phyloP scores from a whole-genome alignment of 805 yeast species.

The Alloascoidea africana region DNA sequence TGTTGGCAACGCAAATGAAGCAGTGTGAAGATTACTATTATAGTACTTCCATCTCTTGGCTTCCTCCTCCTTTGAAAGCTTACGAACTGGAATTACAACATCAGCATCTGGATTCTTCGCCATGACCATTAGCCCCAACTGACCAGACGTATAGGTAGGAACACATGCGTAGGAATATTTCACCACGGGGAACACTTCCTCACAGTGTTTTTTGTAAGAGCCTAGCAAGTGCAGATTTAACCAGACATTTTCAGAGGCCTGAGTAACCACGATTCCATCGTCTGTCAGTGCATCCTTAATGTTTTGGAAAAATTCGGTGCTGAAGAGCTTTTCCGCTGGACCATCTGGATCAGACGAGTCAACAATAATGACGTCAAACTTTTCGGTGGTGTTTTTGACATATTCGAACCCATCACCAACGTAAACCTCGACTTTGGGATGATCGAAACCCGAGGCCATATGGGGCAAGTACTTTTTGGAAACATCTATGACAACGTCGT shows the following conservation, averaged over 20 bases:
- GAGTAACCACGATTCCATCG: slow-evolving; percentile 65
- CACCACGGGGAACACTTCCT: slow-evolving; percentile 77
- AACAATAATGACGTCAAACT: slow-evolving; percentile 74
- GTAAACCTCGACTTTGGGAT: slow-evolving; percentile 50
- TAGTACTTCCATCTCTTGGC: slow-evolving; percentile 61
- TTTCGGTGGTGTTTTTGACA: slow-evolving; percentile 30
- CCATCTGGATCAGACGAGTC: slow-evolving; percentile 95
- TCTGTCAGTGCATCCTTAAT: slow-evolving; percentile 45
- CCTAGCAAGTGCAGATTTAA: slow-evolving; percentile 74
- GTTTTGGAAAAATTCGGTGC: slow-evolving; percentile 57
- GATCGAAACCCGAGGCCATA: slow-evolving; percentile 53
- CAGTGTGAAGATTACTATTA: slow-evolving; percentile 69
- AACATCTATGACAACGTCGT: slow-evolving; percentile 62
- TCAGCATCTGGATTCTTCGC: slow-evolving; percentile 54
- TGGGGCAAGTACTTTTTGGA: slow-evolving; percentile 58
- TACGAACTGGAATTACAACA: slow-evolving; percentile 57
- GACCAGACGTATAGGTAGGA: slow-evolving; percentile 96
- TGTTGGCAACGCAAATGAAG: slow-evolving; percentile 83
- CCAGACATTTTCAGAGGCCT: slow-evolving; percentile 79
- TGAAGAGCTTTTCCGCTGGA: slow-evolving; percentile 85
- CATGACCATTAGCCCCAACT: slow-evolving; percentile 96
- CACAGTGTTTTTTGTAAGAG: slow-evolving; percentile 69
- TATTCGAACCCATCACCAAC: slow-evolving; percentile 78
- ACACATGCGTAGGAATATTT: slow-evolving; percentile 85
- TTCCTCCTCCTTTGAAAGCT: slow-evolving; percentile 46